A percentile compares a stretch with the other conserved stretches of the same genome.
phyloP scores from a whole-genome alignment of 805 yeast genomes.

The Maudiozyma serrabonitensis region DNA sequence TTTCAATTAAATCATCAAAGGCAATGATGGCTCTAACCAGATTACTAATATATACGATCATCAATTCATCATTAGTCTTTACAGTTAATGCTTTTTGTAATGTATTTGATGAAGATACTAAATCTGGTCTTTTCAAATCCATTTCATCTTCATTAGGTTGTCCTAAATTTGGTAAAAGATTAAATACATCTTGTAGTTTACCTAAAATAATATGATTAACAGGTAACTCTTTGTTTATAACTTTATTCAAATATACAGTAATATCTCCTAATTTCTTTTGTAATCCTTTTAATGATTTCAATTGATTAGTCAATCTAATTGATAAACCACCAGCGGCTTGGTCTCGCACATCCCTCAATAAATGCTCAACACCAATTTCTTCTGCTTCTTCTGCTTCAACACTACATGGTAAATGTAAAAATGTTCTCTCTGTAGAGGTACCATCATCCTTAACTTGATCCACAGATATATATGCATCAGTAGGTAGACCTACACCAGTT shows the following conservation, averaged over 20 bases:
- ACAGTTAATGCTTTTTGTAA: conserved; percentile 75
- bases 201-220: conserved; percentile 86
- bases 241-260: conserved; percentile 65
- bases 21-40: conserved; percentile 91
- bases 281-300: conserved; percentile 79
- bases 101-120: conserved; percentile 34
- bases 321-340: conserved; percentile 93
- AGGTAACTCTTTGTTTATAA: conserved; percentile 63
- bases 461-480: conserved; percentile 87
- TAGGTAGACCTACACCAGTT: conserved; percentile 75
- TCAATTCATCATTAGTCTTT: conserved; percentile 91
- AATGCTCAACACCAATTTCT: conserved; percentile 97
- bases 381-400: conserved; percentile 99
- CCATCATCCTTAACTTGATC: conserved; percentile 97
- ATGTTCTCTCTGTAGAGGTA: conserved; percentile 82
- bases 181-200: conserved; percentile 88
- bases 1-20: conserved; percentile 92
- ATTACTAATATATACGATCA: conserved; percentile 85
- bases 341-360: conserved; percentile 87
- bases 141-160: conserved; percentile 30
- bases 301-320: conserved; percentile 76
- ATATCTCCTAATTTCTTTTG: conserved; percentile 72
- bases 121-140: conserved; percentile 18
- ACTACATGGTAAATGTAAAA: conserved; percentile 82
- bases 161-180: conserved; percentile 74